Evolutionary conservation across 106 monocot genomes (phyloP).

Genomic region (Xerophyta viscosa): DNA sequence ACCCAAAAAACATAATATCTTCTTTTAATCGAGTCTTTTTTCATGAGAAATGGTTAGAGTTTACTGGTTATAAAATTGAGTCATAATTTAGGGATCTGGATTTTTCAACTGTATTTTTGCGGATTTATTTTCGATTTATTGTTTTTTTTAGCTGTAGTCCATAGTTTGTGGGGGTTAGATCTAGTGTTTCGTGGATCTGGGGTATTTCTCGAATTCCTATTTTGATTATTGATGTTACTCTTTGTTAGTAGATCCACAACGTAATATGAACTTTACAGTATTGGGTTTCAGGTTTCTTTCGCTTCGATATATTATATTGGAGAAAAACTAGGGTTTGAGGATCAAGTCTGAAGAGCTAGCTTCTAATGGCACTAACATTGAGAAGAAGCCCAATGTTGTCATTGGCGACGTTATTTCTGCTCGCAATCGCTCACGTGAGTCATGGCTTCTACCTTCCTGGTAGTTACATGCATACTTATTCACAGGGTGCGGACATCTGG

Average conservation of each 20-base stretch:
- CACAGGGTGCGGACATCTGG: constrained; percentile 21
- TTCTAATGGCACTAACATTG: background rate
- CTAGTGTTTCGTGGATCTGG: too few species aligned
- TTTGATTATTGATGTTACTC: background rate
- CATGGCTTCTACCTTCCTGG: constrained; percentile 53
- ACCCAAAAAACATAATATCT: too few species aligned
- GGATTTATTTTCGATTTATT: too few species aligned
- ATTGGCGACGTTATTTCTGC: constrained; percentile 1
- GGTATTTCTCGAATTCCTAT: too few species aligned
- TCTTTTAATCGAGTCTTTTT: too few species aligned
- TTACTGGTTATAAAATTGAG: too few species aligned
- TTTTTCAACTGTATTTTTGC: too few species aligned
- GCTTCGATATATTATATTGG: background rate
- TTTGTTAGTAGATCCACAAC: too few species aligned
- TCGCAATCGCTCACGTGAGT: constrained; percentile 3
- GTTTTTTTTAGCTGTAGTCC: too few species aligned
- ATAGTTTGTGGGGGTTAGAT: too few species aligned
- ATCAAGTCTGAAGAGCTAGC: background rate
- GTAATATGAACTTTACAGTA: background rate
- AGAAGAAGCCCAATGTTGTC: background rate
- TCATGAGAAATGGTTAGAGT: too few species aligned
- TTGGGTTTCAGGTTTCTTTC: background rate
- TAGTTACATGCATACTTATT: constrained; percentile 56
- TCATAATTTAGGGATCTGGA: too few species aligned
- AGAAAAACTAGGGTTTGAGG: background rate